phyloP scores from a whole-genome alignment of 257 asterid species.

The Solanum virginianum region DNA sequence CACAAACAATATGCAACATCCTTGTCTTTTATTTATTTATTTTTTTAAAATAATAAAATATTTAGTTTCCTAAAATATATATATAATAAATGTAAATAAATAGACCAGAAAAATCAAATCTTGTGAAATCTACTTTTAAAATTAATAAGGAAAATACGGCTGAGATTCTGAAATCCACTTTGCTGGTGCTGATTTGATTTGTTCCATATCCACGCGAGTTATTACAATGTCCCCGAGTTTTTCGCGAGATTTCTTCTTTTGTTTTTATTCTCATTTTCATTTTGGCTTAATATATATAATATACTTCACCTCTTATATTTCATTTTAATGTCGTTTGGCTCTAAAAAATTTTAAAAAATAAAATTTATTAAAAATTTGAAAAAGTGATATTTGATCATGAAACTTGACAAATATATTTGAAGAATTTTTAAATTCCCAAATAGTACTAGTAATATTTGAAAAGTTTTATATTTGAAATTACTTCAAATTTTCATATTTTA shows the following conservation, averaged over 20 bases:
- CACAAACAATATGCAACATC: slow-evolving; percentile 1
- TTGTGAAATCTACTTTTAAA: slow-evolving; percentile 43
- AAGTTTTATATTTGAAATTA: too few species aligned
- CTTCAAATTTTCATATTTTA: too few species aligned
- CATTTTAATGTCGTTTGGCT: neutral
- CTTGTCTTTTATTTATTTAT: neutral
- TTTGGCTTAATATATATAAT: neutral
- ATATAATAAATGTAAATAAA: neutral
- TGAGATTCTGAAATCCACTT: slow-evolving; percentile 61
- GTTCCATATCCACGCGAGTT: slow-evolving; percentile 23
- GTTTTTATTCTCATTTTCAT: neutral
- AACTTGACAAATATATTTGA: too few species aligned
- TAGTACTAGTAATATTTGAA: too few species aligned
- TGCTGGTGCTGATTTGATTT: slow-evolving; percentile 31
- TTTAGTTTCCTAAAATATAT: neutral
- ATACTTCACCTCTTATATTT: neutral
- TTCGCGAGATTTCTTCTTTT: slow-evolving; percentile 10
- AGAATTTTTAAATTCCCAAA: too few species aligned
- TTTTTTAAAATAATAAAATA: neutral
- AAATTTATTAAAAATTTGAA: too few species aligned
- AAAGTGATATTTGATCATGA: too few species aligned
- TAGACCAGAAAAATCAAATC: slow-evolving; percentile 29
- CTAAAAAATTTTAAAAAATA: too few species aligned
- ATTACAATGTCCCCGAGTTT: slow-evolving; percentile 3
- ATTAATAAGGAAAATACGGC: slow-evolving; percentile 23